These are phyloP conservation scores for Fraxinus xanthoxyloides DNA, from an alignment of 305 asterid genomes.

Conservation along the genomic window DNA sequence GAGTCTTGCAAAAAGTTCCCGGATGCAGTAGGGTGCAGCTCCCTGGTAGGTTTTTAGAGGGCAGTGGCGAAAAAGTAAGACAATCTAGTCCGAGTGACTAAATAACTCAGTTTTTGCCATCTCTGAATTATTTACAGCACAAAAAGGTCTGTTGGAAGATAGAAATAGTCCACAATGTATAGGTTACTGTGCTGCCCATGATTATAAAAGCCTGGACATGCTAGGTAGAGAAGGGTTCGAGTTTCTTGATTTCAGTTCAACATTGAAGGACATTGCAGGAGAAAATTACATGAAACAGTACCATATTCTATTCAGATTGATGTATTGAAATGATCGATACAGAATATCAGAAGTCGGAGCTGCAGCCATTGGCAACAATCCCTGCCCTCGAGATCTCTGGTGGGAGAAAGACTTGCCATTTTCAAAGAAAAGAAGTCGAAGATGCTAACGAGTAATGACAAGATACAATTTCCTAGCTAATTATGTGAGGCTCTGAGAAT, in stretches of 20 bases:
- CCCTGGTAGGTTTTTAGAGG: constrained; percentile 14
- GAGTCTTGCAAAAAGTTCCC: constrained; percentile 50
- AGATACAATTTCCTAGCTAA: not conserved
- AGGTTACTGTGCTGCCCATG: not conserved
- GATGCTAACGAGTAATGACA: not conserved
- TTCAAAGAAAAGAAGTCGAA: not conserved
- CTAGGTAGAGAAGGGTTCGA: not conserved
- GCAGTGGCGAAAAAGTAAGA: not conserved
- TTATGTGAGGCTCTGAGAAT: not conserved
- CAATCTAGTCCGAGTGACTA: not conserved
- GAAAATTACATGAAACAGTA: not conserved
- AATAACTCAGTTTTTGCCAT: not conserved
- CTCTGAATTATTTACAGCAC: not conserved
- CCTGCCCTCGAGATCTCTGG: not conserved
- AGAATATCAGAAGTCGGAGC: not conserved
- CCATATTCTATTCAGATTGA: not conserved
- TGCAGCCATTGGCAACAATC: not conserved
- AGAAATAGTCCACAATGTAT: not conserved
- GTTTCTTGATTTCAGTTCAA: not conserved
- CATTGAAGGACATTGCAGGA: not conserved
- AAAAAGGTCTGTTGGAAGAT: not conserved
- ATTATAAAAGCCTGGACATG: not conserved
- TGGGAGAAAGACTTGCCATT: not conserved
- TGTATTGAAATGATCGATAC: not conserved
- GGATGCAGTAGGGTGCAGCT: constrained; percentile 55